phyloP scores from a whole-genome alignment of 2,329 filamentous ascomycete genomes.

The Claviceps sorghi region DNA sequence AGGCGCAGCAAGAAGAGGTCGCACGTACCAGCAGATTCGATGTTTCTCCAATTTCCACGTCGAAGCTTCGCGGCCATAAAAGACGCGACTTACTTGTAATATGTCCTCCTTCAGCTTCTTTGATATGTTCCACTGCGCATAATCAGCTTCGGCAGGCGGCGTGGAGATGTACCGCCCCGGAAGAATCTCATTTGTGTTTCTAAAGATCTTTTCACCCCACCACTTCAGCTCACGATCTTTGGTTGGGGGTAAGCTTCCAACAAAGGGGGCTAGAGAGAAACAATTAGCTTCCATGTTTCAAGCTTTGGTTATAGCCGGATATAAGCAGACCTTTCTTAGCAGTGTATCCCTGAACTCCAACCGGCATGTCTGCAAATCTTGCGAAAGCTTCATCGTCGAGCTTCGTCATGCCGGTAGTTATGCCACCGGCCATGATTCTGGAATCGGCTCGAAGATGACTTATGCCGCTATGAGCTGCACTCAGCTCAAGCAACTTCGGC shows the following conservation, averaged over 20 bases:
- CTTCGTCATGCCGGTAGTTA: slow-evolving; percentile 42
- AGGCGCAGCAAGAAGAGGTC: neutral
- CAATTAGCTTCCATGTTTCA: neutral
- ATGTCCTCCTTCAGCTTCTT: slow-evolving; percentile 43
- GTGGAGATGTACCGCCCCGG: slow-evolving; percentile 40
- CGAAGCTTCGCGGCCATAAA: slow-evolving; percentile 42
- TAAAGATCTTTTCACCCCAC: slow-evolving; percentile 48
- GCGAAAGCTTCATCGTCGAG: slow-evolving; percentile 32
- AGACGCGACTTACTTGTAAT: slow-evolving; percentile 37
- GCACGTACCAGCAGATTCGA: slow-evolving; percentile 49
- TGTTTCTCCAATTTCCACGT: slow-evolving; percentile 46
- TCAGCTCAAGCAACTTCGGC: slow-evolving; percentile 37
- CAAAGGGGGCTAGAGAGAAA: slow-evolving; percentile 33
- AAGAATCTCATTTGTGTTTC: slow-evolving; percentile 36
- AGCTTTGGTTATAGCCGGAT: neutral
- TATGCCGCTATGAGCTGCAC: slow-evolving; percentile 31
- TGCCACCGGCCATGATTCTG: slow-evolving; percentile 43
- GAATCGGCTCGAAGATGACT: slow-evolving; percentile 34
- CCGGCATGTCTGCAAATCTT: slow-evolving; percentile 34
- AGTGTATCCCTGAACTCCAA: slow-evolving; percentile 27
- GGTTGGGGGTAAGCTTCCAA: slow-evolving; percentile 43
- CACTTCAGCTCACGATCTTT: slow-evolving; percentile 37
- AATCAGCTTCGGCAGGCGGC: slow-evolving; percentile 40
- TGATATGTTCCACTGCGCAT: slow-evolving; percentile 48
- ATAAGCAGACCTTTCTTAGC: slow-evolving; percentile 16